Conservation (phyloP, 2,329 filamentous ascomycete species). For the Onygenales sp. region DNA sequence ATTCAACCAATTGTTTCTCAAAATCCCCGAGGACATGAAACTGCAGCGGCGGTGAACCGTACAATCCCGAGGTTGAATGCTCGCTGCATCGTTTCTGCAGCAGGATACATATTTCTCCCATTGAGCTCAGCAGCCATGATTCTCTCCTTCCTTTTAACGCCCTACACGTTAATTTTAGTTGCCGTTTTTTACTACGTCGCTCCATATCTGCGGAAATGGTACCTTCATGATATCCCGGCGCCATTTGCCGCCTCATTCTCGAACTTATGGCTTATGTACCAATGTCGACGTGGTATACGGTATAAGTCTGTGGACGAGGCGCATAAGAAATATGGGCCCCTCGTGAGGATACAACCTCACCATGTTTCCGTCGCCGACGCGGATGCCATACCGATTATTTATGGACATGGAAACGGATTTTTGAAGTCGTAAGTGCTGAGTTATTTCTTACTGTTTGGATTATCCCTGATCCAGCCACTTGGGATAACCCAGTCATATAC, state of each 20-base stretch:
- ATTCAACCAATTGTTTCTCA: too few relatives aligned
- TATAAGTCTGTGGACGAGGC: slow-evolving; percentile 57
- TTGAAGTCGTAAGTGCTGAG: slow-evolving; percentile 52
- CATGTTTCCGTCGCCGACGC: slow-evolving; percentile 77
- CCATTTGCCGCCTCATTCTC: slow-evolving; percentile 55
- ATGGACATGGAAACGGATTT: slow-evolving; percentile 71
- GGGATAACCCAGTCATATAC: not conserved
- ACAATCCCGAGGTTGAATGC: too few relatives aligned
- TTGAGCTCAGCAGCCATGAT: slow-evolving; percentile 17
- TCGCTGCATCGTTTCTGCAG: not conserved
- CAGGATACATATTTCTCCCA: not conserved
- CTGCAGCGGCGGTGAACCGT: too few relatives aligned
- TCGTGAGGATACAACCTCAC: slow-evolving; percentile 75
- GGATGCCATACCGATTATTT: slow-evolving; percentile 64
- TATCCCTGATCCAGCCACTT: not conserved
- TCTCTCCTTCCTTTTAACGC: slow-evolving; percentile 20
- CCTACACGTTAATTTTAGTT: slow-evolving; percentile 38
- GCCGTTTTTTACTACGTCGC: slow-evolving; percentile 47
- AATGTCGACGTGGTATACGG: slow-evolving; percentile 55
- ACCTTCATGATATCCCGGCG: slow-evolving; percentile 42
- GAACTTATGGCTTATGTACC: slow-evolving; percentile 69
- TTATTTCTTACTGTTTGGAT: not conserved
- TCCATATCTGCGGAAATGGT: slow-evolving; percentile 43
- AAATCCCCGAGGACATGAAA: too few relatives aligned
- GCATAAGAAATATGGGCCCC: slow-evolving; percentile 67